These are phyloP conservation scores for Candida hispaniensis DNA, from an alignment of 805 yeast species.

Conservation along the genomic window DNA sequence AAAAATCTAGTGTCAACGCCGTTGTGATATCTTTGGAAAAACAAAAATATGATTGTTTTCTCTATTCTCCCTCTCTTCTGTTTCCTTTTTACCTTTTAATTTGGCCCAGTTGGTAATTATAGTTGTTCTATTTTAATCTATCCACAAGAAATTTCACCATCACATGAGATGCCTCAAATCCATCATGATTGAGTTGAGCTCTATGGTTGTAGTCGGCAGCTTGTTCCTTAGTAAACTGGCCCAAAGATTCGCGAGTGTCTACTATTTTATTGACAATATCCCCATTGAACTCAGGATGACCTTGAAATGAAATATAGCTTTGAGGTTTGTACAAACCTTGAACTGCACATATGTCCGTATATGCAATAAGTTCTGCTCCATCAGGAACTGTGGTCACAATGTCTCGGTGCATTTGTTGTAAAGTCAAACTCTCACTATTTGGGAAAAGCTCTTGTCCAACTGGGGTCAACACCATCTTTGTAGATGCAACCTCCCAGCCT, in stretches of 20 bases:
- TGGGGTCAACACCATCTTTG: constrained; percentile 38
- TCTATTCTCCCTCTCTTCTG: no score
- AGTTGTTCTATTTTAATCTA: no score
- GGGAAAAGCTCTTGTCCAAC: constrained; percentile 31
- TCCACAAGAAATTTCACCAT: constrained; percentile 19
- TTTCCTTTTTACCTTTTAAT: no score
- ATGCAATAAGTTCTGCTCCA: constrained; percentile 39
- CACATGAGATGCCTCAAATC: constrained; percentile 20
- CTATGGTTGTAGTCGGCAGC: constrained; percentile 8
- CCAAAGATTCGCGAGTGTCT: constrained; percentile 15
- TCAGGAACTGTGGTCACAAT: constrained; percentile 37
- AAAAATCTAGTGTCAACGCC: no score
- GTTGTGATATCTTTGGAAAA: no score
- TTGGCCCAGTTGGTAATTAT: no score
- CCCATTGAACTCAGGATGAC: constrained; percentile 73
- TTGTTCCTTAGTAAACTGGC: constrained; percentile 19
- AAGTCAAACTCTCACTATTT: constrained; percentile 25
- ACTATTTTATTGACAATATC: constrained; percentile 22
- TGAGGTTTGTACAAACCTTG: constrained; percentile 57
- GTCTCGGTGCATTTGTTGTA: constrained; percentile 53
- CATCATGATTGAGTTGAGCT: constrained; percentile 19
- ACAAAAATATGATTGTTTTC: no score
- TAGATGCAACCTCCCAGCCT: constrained; percentile 69
- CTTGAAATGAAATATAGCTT: constrained; percentile 62
- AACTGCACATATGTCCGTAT: constrained; percentile 42